A percentile compares a stretch with the other conserved stretches of the same genome.
These are phyloP conservation scores for Phaffia tasmanica DNA, from an alignment of 768 basidiomycete species.

Conservation along the genomic window DNA sequence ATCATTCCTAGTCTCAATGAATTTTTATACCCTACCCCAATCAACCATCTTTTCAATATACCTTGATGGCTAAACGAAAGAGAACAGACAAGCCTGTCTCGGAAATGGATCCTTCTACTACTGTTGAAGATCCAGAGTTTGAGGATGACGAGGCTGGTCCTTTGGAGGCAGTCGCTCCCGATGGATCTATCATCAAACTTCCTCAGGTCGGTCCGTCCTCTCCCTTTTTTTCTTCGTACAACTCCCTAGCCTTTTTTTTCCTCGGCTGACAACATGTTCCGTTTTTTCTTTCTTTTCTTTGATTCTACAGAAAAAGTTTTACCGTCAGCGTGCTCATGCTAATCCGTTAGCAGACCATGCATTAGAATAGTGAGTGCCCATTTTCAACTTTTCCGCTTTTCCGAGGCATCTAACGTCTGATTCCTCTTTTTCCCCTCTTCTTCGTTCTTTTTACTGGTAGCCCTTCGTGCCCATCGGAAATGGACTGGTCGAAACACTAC, in stretches of 20 bases:
- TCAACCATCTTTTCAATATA: neutral
- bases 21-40: neutral
- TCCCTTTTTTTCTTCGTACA: neutral
- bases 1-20: neutral
- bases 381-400: neutral
- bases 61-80: conserved; percentile 9
- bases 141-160: conserved; percentile 17
- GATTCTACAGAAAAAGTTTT: conserved; percentile 41
- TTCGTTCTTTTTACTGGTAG: conserved; percentile 27
- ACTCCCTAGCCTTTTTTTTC: neutral
- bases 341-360: conserved; percentile 51
- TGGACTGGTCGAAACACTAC: conserved; percentile 77
- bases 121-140: conserved; percentile 8
- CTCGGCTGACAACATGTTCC: neutral
- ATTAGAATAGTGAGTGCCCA: conserved; percentile 54
- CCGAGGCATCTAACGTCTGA: neutral
- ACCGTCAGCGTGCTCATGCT: conserved; percentile 46
- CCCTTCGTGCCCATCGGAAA: conserved; percentile 58
- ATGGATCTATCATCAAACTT: conserved; percentile 24
- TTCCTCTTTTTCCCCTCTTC: neutral
- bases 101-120: neutral
- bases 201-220: conserved; percentile 11
- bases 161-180: conserved; percentile 22
- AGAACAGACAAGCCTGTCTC: neutral
- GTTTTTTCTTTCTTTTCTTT: neutral